A percentile compares a stretch with the other conserved stretches of the same genome.
These are phyloP conservation scores for Fusarium sp. DNA, from an alignment of 2,329 filamentous ascomycete genomes.

Conservation along the genomic window DNA sequence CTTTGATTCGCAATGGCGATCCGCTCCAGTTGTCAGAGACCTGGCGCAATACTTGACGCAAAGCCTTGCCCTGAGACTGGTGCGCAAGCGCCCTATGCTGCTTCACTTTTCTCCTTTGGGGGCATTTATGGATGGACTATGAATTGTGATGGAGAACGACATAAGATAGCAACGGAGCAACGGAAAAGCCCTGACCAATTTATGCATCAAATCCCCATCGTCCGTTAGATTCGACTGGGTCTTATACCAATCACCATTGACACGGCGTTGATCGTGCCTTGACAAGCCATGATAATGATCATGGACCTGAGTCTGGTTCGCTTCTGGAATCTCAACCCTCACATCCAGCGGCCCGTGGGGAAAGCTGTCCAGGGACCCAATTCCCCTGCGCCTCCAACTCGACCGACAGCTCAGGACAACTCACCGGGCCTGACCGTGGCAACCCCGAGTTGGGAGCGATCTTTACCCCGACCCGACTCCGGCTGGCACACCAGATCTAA, in stretches of 20 bases:
- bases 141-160: constrained; percentile 1
- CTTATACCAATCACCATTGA: constrained; percentile 25
- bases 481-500: constrained; percentile 25
- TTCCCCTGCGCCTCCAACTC: constrained; percentile 10
- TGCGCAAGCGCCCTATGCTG: constrained; percentile 12
- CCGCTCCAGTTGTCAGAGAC: constrained; percentile 43
- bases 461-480: constrained; percentile 36
- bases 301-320: constrained; percentile 10
- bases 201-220: constrained; percentile 12
- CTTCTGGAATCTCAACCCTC: constrained; percentile 20
- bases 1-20: constrained; percentile 32
- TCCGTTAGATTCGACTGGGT: constrained; percentile 14
- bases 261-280: not conserved
- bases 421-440: constrained; percentile 24
- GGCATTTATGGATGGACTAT: not conserved
- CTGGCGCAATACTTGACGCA: constrained; percentile 31
- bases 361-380: constrained; percentile 31
- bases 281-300: constrained; percentile 1
- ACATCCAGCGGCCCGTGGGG: constrained; percentile 19
- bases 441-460: constrained; percentile 31
- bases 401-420: constrained; percentile 7
- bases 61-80: constrained; percentile 16
- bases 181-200: not conserved
- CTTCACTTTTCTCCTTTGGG: not conserved
- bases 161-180: not conserved